Evolutionary conservation across 805 yeast genomes (phyloP).

Genomic region (Yamadazyma paraphyllophila): DNA sequence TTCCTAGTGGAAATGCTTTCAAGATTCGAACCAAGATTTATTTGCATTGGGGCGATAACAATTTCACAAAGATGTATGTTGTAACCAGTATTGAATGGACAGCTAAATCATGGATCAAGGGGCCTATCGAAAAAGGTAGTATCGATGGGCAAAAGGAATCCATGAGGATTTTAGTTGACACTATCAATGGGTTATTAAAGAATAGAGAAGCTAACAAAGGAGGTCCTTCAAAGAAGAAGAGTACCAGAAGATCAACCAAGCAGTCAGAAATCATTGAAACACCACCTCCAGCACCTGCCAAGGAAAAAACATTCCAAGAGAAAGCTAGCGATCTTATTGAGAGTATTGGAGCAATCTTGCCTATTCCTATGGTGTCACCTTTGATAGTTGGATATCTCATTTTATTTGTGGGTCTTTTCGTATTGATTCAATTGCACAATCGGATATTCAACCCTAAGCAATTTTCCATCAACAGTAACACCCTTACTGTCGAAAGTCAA

Average conservation of each 20-base stretch:
- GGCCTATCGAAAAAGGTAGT: constrained; percentile 72
- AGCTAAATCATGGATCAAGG: constrained; percentile 75
- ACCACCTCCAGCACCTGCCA: constrained; percentile 9
- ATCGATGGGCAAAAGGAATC: constrained; percentile 70
- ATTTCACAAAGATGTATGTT: constrained; percentile 51
- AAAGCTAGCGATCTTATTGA: constrained; percentile 21
- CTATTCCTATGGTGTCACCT: constrained; percentile 27
- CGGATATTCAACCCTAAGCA: background rate
- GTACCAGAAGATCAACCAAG: constrained; percentile 14
- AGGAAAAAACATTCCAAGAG: constrained; percentile 12
- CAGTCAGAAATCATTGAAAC: constrained; percentile 11
- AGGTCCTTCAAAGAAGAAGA: constrained; percentile 10
- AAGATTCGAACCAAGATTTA: constrained; percentile 56
- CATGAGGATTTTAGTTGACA: constrained; percentile 46
- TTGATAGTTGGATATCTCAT: constrained; percentile 22
- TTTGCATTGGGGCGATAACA: constrained; percentile 62
- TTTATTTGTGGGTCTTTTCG: constrained; percentile 14
- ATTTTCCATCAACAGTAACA: background rate
- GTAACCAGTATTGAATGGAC: constrained; percentile 66
- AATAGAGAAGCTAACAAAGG: constrained; percentile 12
- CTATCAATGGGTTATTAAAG: constrained; percentile 40
- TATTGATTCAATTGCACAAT: constrained; percentile 11
- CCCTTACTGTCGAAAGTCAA: constrained; percentile 30
- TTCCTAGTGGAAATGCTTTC: constrained; percentile 75
- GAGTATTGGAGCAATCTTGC: constrained; percentile 24